Base-by-base conservation (phyloP, 768 basidiomycete genomes). In the Leccinum fibrillosum region DNA sequence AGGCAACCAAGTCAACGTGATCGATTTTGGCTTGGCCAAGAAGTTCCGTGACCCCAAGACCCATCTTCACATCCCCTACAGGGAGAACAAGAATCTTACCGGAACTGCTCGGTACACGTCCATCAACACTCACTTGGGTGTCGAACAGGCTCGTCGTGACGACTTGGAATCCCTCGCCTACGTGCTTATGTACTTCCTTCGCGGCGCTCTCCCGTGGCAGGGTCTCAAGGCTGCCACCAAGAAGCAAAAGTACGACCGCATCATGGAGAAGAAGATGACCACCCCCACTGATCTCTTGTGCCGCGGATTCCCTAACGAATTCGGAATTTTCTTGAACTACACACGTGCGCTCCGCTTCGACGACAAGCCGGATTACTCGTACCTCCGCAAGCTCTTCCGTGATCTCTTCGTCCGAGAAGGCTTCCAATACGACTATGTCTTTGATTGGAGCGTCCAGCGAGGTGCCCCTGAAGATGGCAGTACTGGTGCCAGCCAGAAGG, bases 191-290 rank as follows among this genome's bases (percentile, higher is more conserved):
- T 99, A 99, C 81, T 99, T 99, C 86, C 89, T 99, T 63, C 94
- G 96, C 63, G 97, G 96, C 51, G 89, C 93, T 56, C 85, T 99
- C 47, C 96, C 96, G 32, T 99, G 96, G 96, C 97, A 99, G 76
- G 97, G 97, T 59, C 86, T 99, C 72, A 99, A 99, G 80, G 97
- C 97, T 59, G 96, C 96, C 42, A 99, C 97, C 59, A 99, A 99
- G 92, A 99, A 99, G 86, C 97, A 99, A 83, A 99, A 99, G 80
- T 98, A 98, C 76, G 97, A 98, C 77, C 89, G 97, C 60, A 99
- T 99, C 80, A 99, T 99, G 97, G 97, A 99, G 79, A 99, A 99
- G 86, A 99, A 99, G 86, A 98, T 99, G 94, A 98, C 97, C 37
- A 97, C 94, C 0, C 92, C 94, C 13, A 95, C 92, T 52, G 94